Base-by-base conservation (phyloP, 2,329 filamentous ascomycete genomes). In the Colletotrichum limetticola region DNA sequence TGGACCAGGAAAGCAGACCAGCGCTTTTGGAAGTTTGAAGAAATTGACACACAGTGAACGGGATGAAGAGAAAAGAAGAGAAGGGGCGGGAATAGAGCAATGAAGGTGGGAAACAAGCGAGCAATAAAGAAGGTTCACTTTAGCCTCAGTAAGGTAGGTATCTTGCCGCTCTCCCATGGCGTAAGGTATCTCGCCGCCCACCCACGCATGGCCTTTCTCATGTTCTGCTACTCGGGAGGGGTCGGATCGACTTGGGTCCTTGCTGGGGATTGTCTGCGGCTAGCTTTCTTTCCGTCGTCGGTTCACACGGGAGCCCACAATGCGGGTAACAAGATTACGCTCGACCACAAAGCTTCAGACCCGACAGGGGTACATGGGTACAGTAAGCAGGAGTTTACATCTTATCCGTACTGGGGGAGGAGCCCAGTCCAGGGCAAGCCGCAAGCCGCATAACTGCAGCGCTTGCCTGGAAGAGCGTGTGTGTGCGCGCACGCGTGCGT, bases 1-100 rank as follows among this genome's bases (percentile, higher is more conserved):
- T 74, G 68, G 81, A 82, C 79, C 79, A 76, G 59, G 74, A 81
- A 86, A 87, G 85, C 85, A 86, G 84, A 86, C 85, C 86, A 85
- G 86, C 82, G 86, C 86, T 87, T 86, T 81, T 79, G 77, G 46
- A 75, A 79, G 77, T 76, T 74, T 75, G 79, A 78, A 75, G 78
- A 81, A 80, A 79, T 76, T 78, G 74, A 74, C 74, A 76, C 75
- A 78, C 75, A 70, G 75, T 76, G 67, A 72, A 74, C 75, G 72
- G 75, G 58, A 74, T 73, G 55, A 67, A 71, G 67, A 74, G 59
- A 57, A 66, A 55, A 74, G 61, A 64, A 37, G 75, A 66, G 60
- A 57, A 72, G 71, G 75, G 75, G 78, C 79, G 77, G 78, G 78
- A 77, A 76, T 79, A 79, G 79, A 77, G 3, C n/a, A 49, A 4